Conservation (phyloP, 352 stramenopile species). For the Phytophthora colocasiae region DNA sequence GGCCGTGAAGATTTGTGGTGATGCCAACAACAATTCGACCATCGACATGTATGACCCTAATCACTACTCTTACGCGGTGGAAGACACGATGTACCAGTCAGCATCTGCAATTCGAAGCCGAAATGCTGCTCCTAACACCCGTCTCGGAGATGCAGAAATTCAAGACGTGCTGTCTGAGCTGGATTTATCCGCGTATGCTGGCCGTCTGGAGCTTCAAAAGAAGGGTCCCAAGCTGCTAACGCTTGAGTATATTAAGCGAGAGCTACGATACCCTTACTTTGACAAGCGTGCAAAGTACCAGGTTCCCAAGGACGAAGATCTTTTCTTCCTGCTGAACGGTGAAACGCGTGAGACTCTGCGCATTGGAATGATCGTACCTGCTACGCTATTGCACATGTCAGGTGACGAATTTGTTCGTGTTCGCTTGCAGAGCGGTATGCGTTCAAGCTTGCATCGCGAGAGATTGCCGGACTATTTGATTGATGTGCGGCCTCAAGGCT, state of each 20-base stretch:
- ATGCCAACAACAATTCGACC: conserved; percentile 92
- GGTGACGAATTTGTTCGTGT: conserved; percentile 87
- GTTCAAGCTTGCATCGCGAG: conserved; percentile 79
- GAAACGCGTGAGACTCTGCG: conserved; percentile 85
- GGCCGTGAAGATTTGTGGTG: conserved; percentile 91
- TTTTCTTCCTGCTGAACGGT: conserved; percentile 89
- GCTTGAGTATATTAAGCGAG: conserved; percentile 90
- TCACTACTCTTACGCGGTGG: conserved; percentile 90
- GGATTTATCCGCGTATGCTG: conserved; percentile 87
- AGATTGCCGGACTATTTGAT: conserved; percentile 82
- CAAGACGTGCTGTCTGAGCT: conserved; percentile 88
- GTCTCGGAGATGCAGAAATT: conserved; percentile 81
- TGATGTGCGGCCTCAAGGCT: conserved; percentile 63
- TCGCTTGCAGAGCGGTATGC: conserved; percentile 86
- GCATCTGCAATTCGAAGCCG: conserved; percentile 81
- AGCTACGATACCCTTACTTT: conserved; percentile 91
- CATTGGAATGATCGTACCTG: conserved; percentile 87
- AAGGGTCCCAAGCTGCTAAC: conserved; percentile 89
- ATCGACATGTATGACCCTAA: conserved; percentile 93
- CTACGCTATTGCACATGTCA: conserved; percentile 85
- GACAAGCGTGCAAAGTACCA: conserved; percentile 89
- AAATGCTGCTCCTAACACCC: conserved; percentile 59
- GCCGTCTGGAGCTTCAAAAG: conserved; percentile 88
- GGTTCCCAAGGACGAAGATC: conserved; percentile 82
- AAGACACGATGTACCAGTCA: conserved; percentile 93